Base-by-base conservation (phyloP, 1,139 yeast species). In the Zygoascus sp. region DNA sequence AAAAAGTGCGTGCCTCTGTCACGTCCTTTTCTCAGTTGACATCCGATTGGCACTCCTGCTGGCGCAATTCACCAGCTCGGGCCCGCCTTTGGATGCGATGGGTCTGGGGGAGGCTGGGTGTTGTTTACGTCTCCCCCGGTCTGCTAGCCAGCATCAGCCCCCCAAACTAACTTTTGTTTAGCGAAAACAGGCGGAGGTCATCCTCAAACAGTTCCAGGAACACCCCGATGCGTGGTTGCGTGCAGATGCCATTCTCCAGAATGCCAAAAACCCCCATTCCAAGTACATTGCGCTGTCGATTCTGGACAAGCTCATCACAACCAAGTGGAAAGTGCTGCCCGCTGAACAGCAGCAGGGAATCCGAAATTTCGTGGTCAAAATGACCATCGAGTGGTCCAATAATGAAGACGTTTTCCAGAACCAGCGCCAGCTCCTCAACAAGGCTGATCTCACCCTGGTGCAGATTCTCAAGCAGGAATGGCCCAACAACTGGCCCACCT, bases 401-500 rank as follows among this genome's bases (percentile, higher is more conserved):
- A 86, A 84, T 63, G 95, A 89, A 52, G 71, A 74, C n/a, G 74
- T 81, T 20, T 89, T 90, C 64, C 78, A 76, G 49, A 69, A 76
- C 42, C 90, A 90, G 63, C 81, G 82, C 62, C 83, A 97, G 17
- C 75, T 92, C 61, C 87, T 92, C 60, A 88, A 86, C 69, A 94
- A 94, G 66, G 90, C 92, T 58, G 96, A 92, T 68, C 75, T 92
- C 63, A 92, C 97, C 6, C 74, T 92, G 61, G 98, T 92, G 34
- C 95, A 92, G 61, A 83, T 92, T 45, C 78, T 92, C 61, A 92
- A 92, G 64, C 97, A 94, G 68, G 99, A 92, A 64, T 92, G 99
- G 99, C 99, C 99, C 35, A 89, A 83, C 58, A 86, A 89, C 63
- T 92, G 99, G 99, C 97, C 97, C 19, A 87, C 85, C 58, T 92